A percentile compares a stretch with the other conserved stretches of the same genome.
Evolutionary conservation across 495 filamentous ascomycete genomes (phyloP).

Genomic region (Podospora pseudoanserina): DNA sequence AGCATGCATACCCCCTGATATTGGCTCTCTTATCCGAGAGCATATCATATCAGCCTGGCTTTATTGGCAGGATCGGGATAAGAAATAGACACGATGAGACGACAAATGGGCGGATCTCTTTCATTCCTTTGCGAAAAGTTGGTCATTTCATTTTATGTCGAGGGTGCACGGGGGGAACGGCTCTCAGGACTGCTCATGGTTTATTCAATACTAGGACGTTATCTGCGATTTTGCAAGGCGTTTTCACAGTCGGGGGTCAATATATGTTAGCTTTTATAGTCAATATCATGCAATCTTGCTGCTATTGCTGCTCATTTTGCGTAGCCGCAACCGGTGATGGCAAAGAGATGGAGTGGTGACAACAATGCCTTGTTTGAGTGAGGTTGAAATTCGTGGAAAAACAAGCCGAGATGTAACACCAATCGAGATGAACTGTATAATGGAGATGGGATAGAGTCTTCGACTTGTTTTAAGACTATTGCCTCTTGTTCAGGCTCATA

Average conservation of each 20-base stretch:
- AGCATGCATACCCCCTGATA: neutral
- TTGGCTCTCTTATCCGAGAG: neutral
- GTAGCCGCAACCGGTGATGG: neutral
- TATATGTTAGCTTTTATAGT: slow-evolving; percentile 9
- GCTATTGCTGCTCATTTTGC: neutral
- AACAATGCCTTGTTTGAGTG: neutral
- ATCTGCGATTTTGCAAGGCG: slow-evolving; percentile 3
- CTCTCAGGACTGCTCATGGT: neutral
- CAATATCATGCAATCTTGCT: neutral
- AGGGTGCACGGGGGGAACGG: neutral
- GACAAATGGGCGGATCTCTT: neutral
- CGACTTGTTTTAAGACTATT: neutral
- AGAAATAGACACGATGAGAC: neutral
- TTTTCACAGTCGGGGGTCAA: slow-evolving; percentile 5
- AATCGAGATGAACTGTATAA: neutral
- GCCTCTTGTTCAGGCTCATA: neutral
- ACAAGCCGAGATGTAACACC: neutral
- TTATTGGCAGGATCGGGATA: neutral
- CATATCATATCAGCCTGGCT: neutral
- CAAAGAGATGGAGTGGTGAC: neutral
- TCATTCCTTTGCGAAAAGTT: neutral
- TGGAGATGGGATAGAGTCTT: neutral
- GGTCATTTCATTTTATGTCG: neutral
- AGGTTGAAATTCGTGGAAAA: neutral
- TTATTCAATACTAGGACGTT: slow-evolving; percentile 3